Evolutionary conservation across 2,329 filamentous ascomycete species (phyloP), one percentile per base, ranked within the genome.

Genomic region (Pyrenochaeta sp.): DNA sequence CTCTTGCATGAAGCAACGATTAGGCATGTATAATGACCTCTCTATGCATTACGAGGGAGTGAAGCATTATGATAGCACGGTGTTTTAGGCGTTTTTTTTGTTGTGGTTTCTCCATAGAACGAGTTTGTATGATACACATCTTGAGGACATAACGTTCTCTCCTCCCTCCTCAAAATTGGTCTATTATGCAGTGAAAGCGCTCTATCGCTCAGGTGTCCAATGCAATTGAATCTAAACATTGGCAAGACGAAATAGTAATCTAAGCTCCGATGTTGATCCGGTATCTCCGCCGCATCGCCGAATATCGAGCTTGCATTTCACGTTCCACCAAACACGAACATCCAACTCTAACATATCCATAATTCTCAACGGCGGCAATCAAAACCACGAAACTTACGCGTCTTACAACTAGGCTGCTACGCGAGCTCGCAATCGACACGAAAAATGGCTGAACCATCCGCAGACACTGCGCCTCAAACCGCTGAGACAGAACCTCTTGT

Each of bases 381-480:
- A 4, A 30, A 43, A 42, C 17, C 33, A 31, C 4, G 18, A 17
- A 40, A 12, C 12, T 4, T 29, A 43, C 52, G 30, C 45, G 41
- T 36, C 31, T 29, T 10, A 6, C 27, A 1, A 14, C 23, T 27
- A 27, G 4, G 4, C 14, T 30, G 30, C 14, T 18, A 42, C 51
- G 32, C 7, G 4, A 43, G 18, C 32, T 15, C 36, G 35, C 39
- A 47, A 30, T 21, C 18, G 33, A 32, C 0, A 14, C 15, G n/a
- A n/a, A 15, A 12, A 31, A 66, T 69, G 66, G 36, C 65, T 35
- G 65, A 69, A 42, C 58, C 61, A 1, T 56, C 54, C 7, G 51
- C 60, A 33, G 57, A 58, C 20, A 53, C 58, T 4, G 37, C 52
- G 33, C 52, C 54, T 14, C 62, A 66, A 56, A 48, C 51, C 51